Percentiles rank a stretch among this genome's conserved stretches.
phyloP scores from a whole-genome alignment of 495 filamentous ascomycete species.

The Lasiosphaeria miniovina region DNA sequence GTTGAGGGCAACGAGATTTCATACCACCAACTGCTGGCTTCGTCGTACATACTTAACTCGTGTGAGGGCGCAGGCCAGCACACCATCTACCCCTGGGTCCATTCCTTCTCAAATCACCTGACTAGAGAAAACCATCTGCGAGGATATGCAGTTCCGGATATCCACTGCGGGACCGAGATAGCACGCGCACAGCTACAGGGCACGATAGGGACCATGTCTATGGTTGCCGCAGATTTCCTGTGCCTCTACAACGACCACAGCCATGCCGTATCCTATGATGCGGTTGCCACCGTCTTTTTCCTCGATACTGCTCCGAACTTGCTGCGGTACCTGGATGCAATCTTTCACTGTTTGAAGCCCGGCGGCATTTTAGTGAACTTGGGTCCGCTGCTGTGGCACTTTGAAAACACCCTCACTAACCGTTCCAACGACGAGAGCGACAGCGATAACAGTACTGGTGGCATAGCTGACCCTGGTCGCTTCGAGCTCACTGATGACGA shows the following conservation, averaged over 20 bases:
- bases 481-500: conserved; percentile 89
- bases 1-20: conserved; percentile 94
- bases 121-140: conserved; percentile 68
- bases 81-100: conserved; percentile 76
- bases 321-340: conserved; percentile 80
- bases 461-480: conserved; percentile 74
- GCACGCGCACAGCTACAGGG: conserved; percentile 16
- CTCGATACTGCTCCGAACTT: conserved; percentile 95
- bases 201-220: conserved; percentile 65
- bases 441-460: conserved; percentile 43
- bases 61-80: conserved; percentile 46
- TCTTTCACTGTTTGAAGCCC: conserved; percentile 70
- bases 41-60: conserved; percentile 78
- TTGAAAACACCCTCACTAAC: conserved; percentile 54
- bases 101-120: conserved; percentile 75
- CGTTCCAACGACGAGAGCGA: conserved; percentile 42
- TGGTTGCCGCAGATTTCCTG: conserved; percentile 83
- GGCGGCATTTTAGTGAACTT: conserved; percentile 85
- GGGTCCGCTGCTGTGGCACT: conserved; percentile 91
- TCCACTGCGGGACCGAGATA: conserved; percentile 64
- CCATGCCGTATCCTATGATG: conserved; percentile 65
- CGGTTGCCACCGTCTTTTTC: conserved; percentile 88
- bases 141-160: conserved; percentile 69
- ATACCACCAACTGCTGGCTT: conserved; percentile 86
- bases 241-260: conserved; percentile 63